A percentile compares a stretch with the other conserved stretches of the same genome.
Conservation (phyloP, 148 eudicot genomes). For the Linanthus parryae region DNA sequence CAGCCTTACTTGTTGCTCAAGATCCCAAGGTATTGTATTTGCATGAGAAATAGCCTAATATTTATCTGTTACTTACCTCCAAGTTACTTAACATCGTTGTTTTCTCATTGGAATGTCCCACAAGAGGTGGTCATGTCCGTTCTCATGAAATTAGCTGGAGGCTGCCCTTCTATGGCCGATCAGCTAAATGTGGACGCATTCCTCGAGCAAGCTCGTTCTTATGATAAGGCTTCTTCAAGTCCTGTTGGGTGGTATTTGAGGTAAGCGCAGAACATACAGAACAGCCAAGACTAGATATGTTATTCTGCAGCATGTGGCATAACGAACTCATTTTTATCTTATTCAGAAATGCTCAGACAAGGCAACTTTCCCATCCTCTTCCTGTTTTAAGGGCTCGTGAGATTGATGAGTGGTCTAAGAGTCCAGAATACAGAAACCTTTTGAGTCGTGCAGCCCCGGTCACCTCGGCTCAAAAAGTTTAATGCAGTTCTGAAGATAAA, state of each 20-base stretch:
- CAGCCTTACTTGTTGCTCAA: constrained; percentile 98
- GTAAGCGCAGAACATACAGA: no score
- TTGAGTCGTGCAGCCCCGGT: constrained; percentile 36
- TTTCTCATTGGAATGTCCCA: constrained; percentile 29
- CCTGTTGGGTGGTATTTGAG: constrained; percentile 93
- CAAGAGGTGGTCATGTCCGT: constrained; percentile 98
- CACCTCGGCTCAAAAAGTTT: constrained; percentile 32
- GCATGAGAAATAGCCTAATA: no score
- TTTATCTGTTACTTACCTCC: no score
- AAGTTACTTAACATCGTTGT: no score
- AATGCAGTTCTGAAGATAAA: constrained; percentile 5
- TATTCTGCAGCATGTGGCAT: no score
- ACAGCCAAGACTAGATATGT: no score
- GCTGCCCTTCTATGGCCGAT: constrained; percentile 93
- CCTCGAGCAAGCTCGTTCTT: constrained; percentile 98
- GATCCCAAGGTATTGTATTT: constrained; percentile 99
- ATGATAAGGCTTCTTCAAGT: constrained; percentile 88
- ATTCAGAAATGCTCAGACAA: constrained; percentile 91
- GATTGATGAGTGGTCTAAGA: constrained; percentile 95
- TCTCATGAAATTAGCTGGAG: constrained; percentile 98
- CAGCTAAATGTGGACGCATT: constrained; percentile 93
- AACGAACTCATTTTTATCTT: no score
- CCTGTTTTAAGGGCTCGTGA: constrained; percentile 97
- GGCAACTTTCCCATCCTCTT: constrained; percentile 97
- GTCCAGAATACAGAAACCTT: constrained; percentile 65